phyloP scores from a whole-genome alignment of 768 basidiomycete genomes.

The Kwoniella dendrophila region DNA sequence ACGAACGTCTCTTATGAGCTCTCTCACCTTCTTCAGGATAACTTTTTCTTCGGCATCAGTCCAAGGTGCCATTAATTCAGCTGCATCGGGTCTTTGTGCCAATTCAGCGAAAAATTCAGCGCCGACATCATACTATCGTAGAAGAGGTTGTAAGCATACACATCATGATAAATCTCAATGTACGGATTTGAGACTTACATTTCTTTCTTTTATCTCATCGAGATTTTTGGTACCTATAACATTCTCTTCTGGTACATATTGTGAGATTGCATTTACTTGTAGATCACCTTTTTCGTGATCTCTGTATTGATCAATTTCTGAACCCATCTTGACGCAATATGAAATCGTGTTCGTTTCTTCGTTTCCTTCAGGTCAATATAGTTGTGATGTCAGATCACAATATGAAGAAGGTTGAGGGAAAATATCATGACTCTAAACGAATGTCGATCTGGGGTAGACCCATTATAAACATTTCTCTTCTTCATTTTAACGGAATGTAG shows the following conservation, averaged over 20 bases:
- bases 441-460: neutral
- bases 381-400: no score
- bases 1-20: neutral
- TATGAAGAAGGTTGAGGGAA: neutral
- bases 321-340: conserved; percentile 10
- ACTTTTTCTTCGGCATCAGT: conserved; percentile 34
- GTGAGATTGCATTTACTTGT: neutral
- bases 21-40: conserved; percentile 32
- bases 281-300: conserved; percentile 10
- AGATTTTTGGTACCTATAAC: conserved; percentile 16
- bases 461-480: neutral
- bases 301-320: neutral
- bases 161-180: neutral
- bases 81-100: conserved; percentile 21
- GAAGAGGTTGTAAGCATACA: neutral
- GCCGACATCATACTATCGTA: conserved; percentile 21
- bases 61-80: conserved; percentile 28
- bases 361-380: neutral
- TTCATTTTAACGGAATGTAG: neutral
- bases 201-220: conserved; percentile 8
- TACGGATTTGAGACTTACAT: conserved; percentile 11
- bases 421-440: no score
- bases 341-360: neutral
- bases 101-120: conserved; percentile 26
- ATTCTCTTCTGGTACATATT: conserved; percentile 9